Percentiles rank a stretch among this genome's conserved stretches.
Conservation (phyloP, 2,329 filamentous ascomycete genomes). For the Alternaria dauci region DNA sequence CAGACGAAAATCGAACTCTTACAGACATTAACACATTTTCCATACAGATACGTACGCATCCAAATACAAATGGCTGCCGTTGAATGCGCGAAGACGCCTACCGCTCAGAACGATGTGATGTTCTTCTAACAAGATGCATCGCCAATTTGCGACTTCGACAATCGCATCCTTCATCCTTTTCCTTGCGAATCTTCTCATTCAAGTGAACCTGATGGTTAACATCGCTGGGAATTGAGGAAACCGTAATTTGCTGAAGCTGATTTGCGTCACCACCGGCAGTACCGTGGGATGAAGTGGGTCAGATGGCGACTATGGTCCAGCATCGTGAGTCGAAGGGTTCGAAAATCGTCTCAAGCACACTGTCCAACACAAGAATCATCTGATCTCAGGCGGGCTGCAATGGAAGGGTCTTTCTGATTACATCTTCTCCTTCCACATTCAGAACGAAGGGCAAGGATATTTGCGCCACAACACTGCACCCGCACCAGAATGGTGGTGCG, state of each 20-base stretch:
- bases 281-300: too few relatives aligned
- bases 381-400: neutral
- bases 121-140: constrained; percentile 17
- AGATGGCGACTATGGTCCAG: too few relatives aligned
- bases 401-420: constrained; percentile 16
- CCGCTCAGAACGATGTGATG: constrained; percentile 13
- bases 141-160: constrained; percentile 16
- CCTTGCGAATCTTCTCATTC: too few relatives aligned
- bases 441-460: constrained; percentile 16
- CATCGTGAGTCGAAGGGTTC: neutral
- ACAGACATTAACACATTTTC: neutral
- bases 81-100: constrained; percentile 2
- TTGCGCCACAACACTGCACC: constrained; percentile 11
- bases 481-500: constrained; percentile 14
- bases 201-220: too few relatives aligned
- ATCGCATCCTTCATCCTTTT: neutral
- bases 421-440: constrained; percentile 16
- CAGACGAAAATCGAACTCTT: fast-evolving
- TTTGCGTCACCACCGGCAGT: too few relatives aligned
- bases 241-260: too few relatives aligned
- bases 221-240: too few relatives aligned
- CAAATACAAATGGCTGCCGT: neutral
- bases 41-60: neutral
- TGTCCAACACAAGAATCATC: neutral
- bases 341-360: constrained; percentile 15